A percentile compares a stretch with the other conserved stretches of the same genome.
Conservation (phyloP, 208 protist species). For the Leishmania arabica region DNA sequence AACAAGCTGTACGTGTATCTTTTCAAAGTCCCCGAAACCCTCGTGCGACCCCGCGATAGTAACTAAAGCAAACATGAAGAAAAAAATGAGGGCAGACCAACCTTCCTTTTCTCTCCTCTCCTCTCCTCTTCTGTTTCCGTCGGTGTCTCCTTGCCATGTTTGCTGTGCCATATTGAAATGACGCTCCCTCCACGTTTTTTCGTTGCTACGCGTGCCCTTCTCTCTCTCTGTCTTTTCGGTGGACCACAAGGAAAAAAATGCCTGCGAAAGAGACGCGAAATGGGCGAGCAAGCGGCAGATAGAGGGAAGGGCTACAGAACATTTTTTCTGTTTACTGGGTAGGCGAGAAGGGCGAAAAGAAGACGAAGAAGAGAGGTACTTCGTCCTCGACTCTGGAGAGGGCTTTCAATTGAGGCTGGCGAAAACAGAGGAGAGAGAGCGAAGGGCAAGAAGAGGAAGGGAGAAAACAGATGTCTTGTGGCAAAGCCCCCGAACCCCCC, state of each 20-base stretch:
- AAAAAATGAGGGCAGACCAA: not conserved
- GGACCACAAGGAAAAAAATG: not conserved
- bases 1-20: conserved; percentile 13
- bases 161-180: not conserved
- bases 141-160: not conserved
- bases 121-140: not conserved
- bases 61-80: not conserved
- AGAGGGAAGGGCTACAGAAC: not conserved
- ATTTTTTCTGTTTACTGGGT: not conserved
- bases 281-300: not conserved
- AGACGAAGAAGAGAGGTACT: not conserved
- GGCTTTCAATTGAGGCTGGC: not conserved
- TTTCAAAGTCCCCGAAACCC: conserved; percentile 6
- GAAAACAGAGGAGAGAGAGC: not conserved
- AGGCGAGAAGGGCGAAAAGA: not conserved
- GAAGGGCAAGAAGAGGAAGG: not conserved
- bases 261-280: not conserved
- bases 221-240: not conserved
- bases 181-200: not conserved
- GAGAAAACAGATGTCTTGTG: not conserved
- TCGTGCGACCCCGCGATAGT: not conserved
- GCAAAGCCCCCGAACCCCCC: not conserved
- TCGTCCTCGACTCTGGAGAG: not conserved
- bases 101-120: not conserved
- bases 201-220: not conserved